Evolutionary conservation across 495 filamentous ascomycete species (phyloP).

Genomic region (Geoglossum glabrum): DNA sequence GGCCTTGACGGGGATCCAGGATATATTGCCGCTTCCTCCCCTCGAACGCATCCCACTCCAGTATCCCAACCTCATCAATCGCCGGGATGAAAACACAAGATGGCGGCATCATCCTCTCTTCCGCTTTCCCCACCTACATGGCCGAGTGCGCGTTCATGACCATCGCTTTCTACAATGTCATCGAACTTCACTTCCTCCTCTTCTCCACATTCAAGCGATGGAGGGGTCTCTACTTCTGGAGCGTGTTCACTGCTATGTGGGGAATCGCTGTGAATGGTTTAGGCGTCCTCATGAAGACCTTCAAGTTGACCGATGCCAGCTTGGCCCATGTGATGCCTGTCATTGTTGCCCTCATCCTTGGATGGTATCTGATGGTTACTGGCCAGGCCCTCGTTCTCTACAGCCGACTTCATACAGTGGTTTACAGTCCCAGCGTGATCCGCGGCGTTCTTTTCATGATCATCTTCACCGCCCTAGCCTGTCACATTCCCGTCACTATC

Average conservation of each 20-base stretch:
- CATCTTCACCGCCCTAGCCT: slow-evolving; percentile 15
- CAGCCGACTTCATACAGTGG: slow-evolving; percentile 22
- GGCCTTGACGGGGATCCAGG: no score
- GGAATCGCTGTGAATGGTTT: slow-evolving; percentile 20
- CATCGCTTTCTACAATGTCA: slow-evolving; percentile 24
- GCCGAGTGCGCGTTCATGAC: slow-evolving; percentile 12
- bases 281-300: slow-evolving; percentile 22
- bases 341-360: slow-evolving; percentile 12
- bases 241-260: slow-evolving; percentile 28
- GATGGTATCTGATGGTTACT: slow-evolving; percentile 17
- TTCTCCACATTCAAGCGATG: slow-evolving; percentile 29
- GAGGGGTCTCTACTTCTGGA: slow-evolving; percentile 38
- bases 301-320: slow-evolving; percentile 15
- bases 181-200: slow-evolving; percentile 23
- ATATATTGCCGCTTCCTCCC: no score
- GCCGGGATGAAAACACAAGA: no score
- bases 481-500: slow-evolving; percentile 14
- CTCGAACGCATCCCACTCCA: no score
- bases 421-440: slow-evolving; percentile 10
- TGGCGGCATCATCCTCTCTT: no score
- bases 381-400: slow-evolving; percentile 18
- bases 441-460: slow-evolving; percentile 11
- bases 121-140: background rate
- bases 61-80: no score
- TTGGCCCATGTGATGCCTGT: slow-evolving; percentile 13